Evolutionary conservation across 2,329 filamentous ascomycete genomes (phyloP), one percentile per base, ranked within the genome.

Genomic region (Penicillium hesseltinei): DNA sequence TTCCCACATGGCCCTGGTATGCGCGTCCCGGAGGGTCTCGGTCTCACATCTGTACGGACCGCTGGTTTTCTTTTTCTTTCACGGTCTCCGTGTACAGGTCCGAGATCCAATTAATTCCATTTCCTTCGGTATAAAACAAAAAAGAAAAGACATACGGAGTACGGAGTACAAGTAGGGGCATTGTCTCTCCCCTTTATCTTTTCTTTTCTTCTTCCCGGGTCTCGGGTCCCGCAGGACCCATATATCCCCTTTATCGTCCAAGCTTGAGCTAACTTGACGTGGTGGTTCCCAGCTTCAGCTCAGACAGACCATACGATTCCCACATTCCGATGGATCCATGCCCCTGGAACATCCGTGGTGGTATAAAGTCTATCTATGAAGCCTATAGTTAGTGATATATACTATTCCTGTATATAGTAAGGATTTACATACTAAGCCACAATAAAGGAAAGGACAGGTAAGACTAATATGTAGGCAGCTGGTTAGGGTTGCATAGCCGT

Each of bases 1-100:
- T 65, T 45, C 63, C 63, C 62, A 67, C 66, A 66, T 65, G 67
- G 65, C 60, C 60, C 61, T 59, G 47, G 45, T 49, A 57, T 54
- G 53, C 40, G 27, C 61, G 64, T 61, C 64, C 62, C 61, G 40
- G 25, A 27, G 25, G 25, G 25, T 27, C 25, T 23, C 23, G 1
- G 40, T 43, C 40, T 43, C 25, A 17, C 21, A 43, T 62, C 55
- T 50, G 52, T 56, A 59, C 23, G 23, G 4, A 23, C 4, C 23
- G 23, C 33, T 60, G 63, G 65, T 60, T 66, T 62, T 66, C 54
- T 54, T 48, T 54, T 58, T 51, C 40, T 53, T 15, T 2, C 1
- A 33, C 31, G 13, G 11, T 33, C 38, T 7, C 13, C 8, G 15
- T 25, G 25, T 51, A 44, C 19, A 46, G 27, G 46, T 42, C 17